Conservation (phyloP, 2,329 filamentous ascomycete genomes). For the Cladosporium sp. region DNA sequence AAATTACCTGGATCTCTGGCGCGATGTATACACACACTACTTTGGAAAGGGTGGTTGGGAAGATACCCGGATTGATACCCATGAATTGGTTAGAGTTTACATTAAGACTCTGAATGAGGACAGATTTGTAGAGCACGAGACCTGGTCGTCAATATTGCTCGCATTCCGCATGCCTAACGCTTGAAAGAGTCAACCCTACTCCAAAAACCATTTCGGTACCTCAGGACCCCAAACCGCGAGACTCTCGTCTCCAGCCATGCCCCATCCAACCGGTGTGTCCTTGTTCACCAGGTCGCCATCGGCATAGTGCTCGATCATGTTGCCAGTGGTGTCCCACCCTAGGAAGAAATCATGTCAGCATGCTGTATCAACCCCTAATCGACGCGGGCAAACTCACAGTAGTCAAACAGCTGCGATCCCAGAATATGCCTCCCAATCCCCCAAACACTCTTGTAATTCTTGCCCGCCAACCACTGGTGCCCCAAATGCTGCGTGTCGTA, state of each 20-base stretch:
- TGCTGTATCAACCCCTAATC: background rate
- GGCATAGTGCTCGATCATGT: constrained; percentile 54
- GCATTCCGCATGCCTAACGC: no score
- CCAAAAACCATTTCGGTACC: constrained; percentile 25
- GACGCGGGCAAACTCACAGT: constrained; percentile 25
- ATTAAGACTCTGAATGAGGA: no score
- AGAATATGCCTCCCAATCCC: constrained; percentile 65
- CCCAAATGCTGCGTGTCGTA: constrained; percentile 65
- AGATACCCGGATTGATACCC: constrained; percentile 7
- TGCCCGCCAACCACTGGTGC: constrained; percentile 60
- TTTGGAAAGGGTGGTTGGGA: background rate
- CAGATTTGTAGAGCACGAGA: no score
- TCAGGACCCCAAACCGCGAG: constrained; percentile 28
- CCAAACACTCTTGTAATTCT: constrained; percentile 61
- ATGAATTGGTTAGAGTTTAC: background rate
- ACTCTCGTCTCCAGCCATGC: constrained; percentile 31
- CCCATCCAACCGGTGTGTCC: constrained; percentile 36
- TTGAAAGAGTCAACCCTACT: constrained; percentile 9
- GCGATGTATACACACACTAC: background rate
- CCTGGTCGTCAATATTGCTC: no score
- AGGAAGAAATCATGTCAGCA: background rate
- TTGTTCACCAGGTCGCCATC: constrained; percentile 62
- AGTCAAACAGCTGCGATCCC: constrained; percentile 66
- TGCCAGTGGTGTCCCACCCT: constrained; percentile 47
- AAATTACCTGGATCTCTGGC: constrained; percentile 1